Conservation (phyloP, 305 asterid species). For the Fraxinus paxiana region DNA sequence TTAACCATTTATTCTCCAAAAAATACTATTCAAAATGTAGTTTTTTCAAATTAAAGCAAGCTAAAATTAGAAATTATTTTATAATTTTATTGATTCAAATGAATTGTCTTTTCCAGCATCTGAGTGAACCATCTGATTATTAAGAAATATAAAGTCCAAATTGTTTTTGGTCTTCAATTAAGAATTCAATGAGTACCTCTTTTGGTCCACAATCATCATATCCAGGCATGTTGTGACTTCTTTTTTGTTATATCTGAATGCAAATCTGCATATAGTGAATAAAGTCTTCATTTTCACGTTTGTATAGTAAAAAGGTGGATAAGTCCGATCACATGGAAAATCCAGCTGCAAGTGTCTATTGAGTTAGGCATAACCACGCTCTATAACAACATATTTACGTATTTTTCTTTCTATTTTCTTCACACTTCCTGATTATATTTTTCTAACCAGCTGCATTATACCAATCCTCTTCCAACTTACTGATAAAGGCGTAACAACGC, state of each 20-base stretch:
- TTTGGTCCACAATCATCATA: not conserved
- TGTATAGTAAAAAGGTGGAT: not conserved
- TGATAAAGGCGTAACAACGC: not conserved
- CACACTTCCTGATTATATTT: not conserved
- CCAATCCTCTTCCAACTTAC: not conserved
- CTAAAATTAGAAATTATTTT: not conserved
- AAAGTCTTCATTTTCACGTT: not conserved
- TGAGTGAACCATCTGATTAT: not conserved
- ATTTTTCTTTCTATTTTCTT: not conserved
- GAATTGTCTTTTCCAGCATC: not conserved
- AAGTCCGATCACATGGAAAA: not conserved
- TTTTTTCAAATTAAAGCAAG: not conserved
- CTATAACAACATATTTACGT: not conserved
- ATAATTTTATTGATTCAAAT: not conserved
- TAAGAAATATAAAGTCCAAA: not conserved
- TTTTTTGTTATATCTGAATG: not conserved
- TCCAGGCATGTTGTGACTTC: not conserved
- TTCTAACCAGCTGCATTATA: not conserved
- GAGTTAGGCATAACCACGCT: not conserved
- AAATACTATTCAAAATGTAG: not conserved
- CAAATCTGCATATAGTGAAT: not conserved
- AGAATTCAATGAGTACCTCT: not conserved
- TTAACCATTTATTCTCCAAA: not conserved
- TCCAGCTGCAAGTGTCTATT: not conserved
- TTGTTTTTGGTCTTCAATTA: not conserved